Base-by-base conservation (phyloP, 768 basidiomycete species). In the Tylopilus rubrobrunneus region DNA sequence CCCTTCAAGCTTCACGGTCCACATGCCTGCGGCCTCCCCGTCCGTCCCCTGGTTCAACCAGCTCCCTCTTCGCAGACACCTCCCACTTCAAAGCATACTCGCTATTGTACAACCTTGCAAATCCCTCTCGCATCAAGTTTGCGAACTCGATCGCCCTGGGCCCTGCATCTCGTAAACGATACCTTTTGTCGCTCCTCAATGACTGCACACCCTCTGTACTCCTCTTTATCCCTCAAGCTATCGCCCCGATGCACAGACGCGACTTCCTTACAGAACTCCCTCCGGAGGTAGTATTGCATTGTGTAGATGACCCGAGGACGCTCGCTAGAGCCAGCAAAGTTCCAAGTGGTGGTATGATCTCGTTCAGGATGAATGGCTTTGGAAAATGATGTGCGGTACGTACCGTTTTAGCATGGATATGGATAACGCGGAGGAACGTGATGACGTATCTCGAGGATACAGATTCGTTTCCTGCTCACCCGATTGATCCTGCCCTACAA, bases 291-390 rank as follows among this genome's bases (percentile, higher is more conserved):
- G 80, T 83, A 0, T 68, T 93, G 21, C 81, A 92, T 62, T 94
- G 85, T 67, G 75, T 96, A 42, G 83, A 92, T 52, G 86, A 92
- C 43, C 85, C 89, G 0, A 72, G 73, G 41, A 85, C 87, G 0
- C 82, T 97, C 9, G 75, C 83, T 0, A 74, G 89, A 11, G 87
- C 87, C 0, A 75, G 79, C 39, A 76, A 79, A 33, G 94, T 95
- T 29, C 87, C 85, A 60, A 75, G 49, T 76, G 77, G 46, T 98
- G n/a, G n/a, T n/a, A n/a, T n/a, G n/a, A n/a, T n/a, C n/a, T n/a
- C n/a, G n/a, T n/a, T n/a, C n/a, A n/a, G 95, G 92, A 93, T 61
- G 91, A 95, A 58, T 78, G 74, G 57, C 75, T 90, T 11, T 98
- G 95, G 95, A 84, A 82, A 68, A 62, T 76, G 12, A 82, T 96